These are phyloP conservation scores for Spergularia bocconei DNA, from an alignment of 148 eudicot species.

Conservation along the genomic window DNA sequence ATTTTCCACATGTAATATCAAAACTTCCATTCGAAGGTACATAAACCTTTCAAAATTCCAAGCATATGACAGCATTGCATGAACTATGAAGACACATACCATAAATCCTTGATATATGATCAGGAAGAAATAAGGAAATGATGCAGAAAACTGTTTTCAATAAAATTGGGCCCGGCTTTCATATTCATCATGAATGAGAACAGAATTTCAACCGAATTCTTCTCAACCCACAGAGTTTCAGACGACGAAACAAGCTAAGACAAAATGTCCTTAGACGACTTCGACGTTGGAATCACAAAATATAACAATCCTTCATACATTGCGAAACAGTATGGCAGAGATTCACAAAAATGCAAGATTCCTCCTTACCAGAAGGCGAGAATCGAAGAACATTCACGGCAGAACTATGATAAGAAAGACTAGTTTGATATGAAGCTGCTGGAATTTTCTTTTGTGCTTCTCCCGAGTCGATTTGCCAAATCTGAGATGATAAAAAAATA, in stretches of 20 bases:
- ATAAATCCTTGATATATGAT: neutral
- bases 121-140: neutral
- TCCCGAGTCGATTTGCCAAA: slow-evolving; percentile 66
- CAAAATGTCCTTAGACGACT: neutral
- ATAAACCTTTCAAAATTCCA: neutral
- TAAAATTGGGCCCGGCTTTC: neutral
- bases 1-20: neutral
- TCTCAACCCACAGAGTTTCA: neutral
- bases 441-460: slow-evolving; percentile 61
- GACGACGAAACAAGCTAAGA: neutral
- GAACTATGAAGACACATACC: neutral
- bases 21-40: neutral
- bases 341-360: neutral
- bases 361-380: slow-evolving; percentile 69
- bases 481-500: slow-evolving; percentile 37
- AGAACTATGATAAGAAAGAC: slow-evolving; percentile 87
- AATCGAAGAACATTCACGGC: slow-evolving; percentile 92
- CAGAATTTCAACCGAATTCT: neutral
- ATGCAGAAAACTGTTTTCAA: neutral
- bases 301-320: neutral
- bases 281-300: neutral
- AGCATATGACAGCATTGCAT: neutral
- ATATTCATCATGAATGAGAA: neutral
- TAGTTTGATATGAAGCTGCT: slow-evolving; percentile 61
- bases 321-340: neutral